Percentiles rank a stretch among this genome's conserved stretches.
phyloP scores from a whole-genome alignment of 768 basidiomycete species.

The Leccinum barrowsii region DNA sequence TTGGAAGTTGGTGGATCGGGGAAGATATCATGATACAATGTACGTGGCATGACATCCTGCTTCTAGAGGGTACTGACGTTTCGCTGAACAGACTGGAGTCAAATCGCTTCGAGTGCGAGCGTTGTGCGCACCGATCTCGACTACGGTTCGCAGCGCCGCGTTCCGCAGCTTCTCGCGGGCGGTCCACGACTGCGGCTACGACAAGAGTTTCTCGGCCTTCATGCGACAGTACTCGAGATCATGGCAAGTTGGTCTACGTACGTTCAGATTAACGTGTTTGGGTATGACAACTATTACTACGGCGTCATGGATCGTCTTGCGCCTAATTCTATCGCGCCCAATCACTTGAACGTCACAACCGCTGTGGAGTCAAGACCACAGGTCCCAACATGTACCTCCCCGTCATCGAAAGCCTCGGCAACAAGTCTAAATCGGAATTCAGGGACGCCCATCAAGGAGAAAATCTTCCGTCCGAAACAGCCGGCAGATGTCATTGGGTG shows the following conservation, averaged over 20 bases:
- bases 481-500: constrained; percentile 80
- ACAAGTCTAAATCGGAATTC: constrained; percentile 66
- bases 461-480: constrained; percentile 62
- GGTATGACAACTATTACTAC: constrained; percentile 89
- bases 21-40: constrained; percentile 35
- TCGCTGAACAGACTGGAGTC: constrained; percentile 68
- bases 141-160: background rate
- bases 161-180: constrained; percentile 42
- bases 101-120: constrained; percentile 40
- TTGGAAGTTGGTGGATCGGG: constrained; percentile 47
- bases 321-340: constrained; percentile 80
- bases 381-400: constrained; percentile 80
- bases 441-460: constrained; percentile 74
- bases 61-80: background rate
- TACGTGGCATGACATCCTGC: background rate
- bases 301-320: constrained; percentile 88
- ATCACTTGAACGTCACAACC: constrained; percentile 89
- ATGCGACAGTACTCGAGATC: constrained; percentile 81
- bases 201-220: constrained; percentile 67
- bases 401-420: constrained; percentile 63
- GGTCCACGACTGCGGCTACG: constrained; percentile 90
- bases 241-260: constrained; percentile 90
- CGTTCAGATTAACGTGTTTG: constrained; percentile 87
- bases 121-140: background rate
- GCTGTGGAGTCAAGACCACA: constrained; percentile 79